Conservation (phyloP, 495 filamentous ascomycete genomes). For the Aspergillus panamensis region DNA sequence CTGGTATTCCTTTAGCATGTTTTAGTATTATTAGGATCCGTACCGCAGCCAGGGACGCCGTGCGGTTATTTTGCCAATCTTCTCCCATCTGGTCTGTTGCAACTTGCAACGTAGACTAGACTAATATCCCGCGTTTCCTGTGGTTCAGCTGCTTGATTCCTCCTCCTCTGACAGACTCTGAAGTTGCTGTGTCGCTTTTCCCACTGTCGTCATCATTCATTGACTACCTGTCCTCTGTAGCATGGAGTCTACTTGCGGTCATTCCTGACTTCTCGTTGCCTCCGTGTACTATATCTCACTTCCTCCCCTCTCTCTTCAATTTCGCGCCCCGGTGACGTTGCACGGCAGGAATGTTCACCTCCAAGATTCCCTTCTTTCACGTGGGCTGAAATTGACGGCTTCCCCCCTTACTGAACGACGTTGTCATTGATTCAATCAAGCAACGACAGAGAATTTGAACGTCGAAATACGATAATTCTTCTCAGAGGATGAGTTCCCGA, state of each 20-base stretch:
- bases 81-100: conserved; percentile 17
- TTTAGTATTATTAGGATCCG: no score
- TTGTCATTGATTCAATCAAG: background rate
- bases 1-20: background rate
- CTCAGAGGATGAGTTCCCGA: conserved; percentile 30
- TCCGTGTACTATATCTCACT: background rate
- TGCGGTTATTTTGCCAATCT: conserved; percentile 8
- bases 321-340: conserved; percentile 1
- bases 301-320: background rate
- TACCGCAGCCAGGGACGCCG: no score
- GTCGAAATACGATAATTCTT: background rate
- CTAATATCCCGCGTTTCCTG: background rate
- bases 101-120: no score
- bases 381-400: conserved; percentile 8
- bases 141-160: background rate
- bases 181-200: background rate
- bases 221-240: conserved; percentile 11
- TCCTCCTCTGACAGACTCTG: background rate
- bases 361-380: conserved; percentile 6
- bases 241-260: conserved; percentile 15
- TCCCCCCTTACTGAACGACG: conserved; percentile 10
- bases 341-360: conserved; percentile 18
- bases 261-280: conserved; percentile 4
- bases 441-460: background rate
- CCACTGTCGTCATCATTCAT: conserved; percentile 13